Percentiles rank a stretch among this genome's conserved stretches.
These are phyloP conservation scores for Spiromastix sp. DNA, from an alignment of 2,329 filamentous ascomycete genomes.

Conservation along the genomic window DNA sequence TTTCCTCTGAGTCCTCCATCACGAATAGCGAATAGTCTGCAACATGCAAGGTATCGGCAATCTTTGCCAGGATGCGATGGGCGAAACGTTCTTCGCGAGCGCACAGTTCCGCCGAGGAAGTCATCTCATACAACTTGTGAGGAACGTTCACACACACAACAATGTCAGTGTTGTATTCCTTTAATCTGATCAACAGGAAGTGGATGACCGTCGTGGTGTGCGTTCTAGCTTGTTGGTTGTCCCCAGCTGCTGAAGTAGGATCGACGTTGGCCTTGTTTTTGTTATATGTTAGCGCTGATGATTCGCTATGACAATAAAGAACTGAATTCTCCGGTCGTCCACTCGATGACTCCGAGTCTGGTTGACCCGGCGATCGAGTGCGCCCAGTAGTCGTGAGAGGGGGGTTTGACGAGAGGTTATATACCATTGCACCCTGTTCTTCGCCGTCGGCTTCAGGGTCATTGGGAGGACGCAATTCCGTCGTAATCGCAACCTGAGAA, in stretches of 20 bases:
- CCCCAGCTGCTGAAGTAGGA: background rate
- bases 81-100: conserved; percentile 52
- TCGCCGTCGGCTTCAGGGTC: background rate
- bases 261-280: background rate
- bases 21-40: conserved; percentile 42
- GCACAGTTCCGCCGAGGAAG: conserved; percentile 58
- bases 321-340: conserved; percentile 6
- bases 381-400: no score
- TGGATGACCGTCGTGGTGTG: conserved; percentile 47
- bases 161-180: conserved; percentile 66
- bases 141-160: conserved; percentile 83
- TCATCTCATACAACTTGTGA: conserved; percentile 62
- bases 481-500: conserved; percentile 15
- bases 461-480: background rate
- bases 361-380: background rate
- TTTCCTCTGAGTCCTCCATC: no score
- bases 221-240: background rate
- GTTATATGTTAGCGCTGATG: background rate
- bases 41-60: conserved; percentile 66
- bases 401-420: background rate
- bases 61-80: conserved; percentile 26
- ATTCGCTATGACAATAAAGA: conserved; percentile 10
- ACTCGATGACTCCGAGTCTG: background rate
- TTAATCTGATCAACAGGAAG: conserved; percentile 66
- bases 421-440: background rate